Base-by-base conservation (phyloP, 2,329 filamentous ascomycete species). In the Coniella vitis region DNA sequence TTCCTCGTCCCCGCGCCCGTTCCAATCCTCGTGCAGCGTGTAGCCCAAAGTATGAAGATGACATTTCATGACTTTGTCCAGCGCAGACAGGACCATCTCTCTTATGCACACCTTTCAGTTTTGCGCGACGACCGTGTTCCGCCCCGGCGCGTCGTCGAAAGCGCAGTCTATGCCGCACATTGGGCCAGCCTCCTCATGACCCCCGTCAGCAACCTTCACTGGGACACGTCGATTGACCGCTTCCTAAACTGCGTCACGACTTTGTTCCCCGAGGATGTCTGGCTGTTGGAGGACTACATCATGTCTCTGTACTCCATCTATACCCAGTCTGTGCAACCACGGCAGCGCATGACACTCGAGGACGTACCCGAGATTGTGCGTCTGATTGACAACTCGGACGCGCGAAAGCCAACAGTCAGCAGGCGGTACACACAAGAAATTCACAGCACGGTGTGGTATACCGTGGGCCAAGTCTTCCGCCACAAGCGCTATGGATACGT, bases 401-500 rank as follows among this genome's bases (percentile, higher is more conserved):
- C 63, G 17, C 55, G 70, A 19, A 56, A 62, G 51, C 69, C 75
- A 4, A 54, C 54, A 4, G 57, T 62, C 46, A 61, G 46, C 51
- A 57, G 63, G 4, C 60, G 63, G 3, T 63, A 65, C 55, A 64
- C 65, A 2, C 60, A 63, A 45, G 66, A 56, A 57, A 66, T 61
- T 58, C 61, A 53, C 47, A 50, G 52, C 22, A 53, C 48, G 4
- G 78, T 89, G 44, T 75, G 69, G 52, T 91, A 81, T 63, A 79
- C 74, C 44, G 78, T 95, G 42, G 93, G 93, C 1, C 86, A 94
- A 58, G 76, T 95, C 7, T 95, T 97, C 62, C 77, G 76, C 41
- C 93, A 98, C 66, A 81, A 75, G 53, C 78, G 90, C 39, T 95
- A 93, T 63, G 71, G 76, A 17, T 95, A 91, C 63, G 72, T 83